A percentile compares a stretch with the other conserved stretches of the same genome.
Evolutionary conservation across 345 rosid species (phyloP).

Genomic region (Syzygium jambos): DNA sequence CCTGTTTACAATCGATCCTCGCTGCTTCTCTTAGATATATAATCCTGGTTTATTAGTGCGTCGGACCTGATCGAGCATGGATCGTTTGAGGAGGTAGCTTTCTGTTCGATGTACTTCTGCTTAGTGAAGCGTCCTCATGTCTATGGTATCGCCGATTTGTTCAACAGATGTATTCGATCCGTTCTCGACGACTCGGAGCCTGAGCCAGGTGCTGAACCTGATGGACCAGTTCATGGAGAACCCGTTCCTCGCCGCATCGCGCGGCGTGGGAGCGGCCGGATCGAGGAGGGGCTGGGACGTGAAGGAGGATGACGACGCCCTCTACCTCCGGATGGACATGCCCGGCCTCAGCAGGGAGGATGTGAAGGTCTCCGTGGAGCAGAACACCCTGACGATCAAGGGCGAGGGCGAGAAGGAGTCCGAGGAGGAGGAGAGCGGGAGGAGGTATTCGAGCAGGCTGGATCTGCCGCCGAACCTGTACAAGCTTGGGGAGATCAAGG

Average conservation of each 20-base stretch:
- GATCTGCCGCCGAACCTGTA: slow-evolving; percentile 26
- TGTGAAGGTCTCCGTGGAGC: slow-evolving; percentile 35
- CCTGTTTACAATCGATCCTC: background rate
- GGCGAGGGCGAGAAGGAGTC: slow-evolving; percentile 49
- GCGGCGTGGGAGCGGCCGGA: slow-evolving; percentile 29
- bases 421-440: slow-evolving; percentile 17
- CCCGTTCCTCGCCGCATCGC: slow-evolving; percentile 20
- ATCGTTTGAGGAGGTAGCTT: background rate
- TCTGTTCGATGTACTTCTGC: background rate
- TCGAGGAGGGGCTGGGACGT: slow-evolving; percentile 36
- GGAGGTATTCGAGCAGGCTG: slow-evolving; percentile 46
- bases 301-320: slow-evolving; percentile 29
- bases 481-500: slow-evolving; percentile 46
- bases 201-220: slow-evolving; percentile 55
- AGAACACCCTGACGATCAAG: slow-evolving; percentile 44
- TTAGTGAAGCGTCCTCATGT: background rate
- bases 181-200: slow-evolving; percentile 50
- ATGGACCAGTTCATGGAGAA: slow-evolving; percentile 50
- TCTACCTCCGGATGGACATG: slow-evolving; percentile 29
- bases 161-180: slow-evolving; percentile 43
- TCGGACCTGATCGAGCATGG: background rate
- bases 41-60: background rate
- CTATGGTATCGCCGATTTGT: background rate
- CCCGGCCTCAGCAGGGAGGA: slow-evolving; percentile 34
- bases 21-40: background rate